These are phyloP conservation scores for Pseudocohnilembus persalinus DNA, from an alignment of 169 alveolate species.

Conservation along the genomic window DNA sequence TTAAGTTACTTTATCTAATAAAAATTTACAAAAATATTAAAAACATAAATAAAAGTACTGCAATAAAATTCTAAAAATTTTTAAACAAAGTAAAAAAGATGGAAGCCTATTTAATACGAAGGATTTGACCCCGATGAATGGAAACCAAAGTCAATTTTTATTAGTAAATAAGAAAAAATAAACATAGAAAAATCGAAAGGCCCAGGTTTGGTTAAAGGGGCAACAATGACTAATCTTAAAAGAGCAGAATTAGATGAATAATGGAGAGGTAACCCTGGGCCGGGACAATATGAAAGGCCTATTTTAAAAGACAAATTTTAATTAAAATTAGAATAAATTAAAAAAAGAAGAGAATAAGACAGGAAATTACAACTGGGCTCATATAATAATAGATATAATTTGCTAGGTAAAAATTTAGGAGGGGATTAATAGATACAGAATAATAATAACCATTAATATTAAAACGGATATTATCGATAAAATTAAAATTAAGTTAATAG, in stretches of 20 bases:
- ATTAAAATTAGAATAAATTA: constrained; percentile 6
- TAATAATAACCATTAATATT: too few species aligned
- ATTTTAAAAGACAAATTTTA: constrained; percentile 5
- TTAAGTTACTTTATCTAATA: neutral
- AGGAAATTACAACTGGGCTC: neutral
- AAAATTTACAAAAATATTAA: too few species aligned
- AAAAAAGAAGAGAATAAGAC: constrained; percentile 26
- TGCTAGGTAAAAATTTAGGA: too few species aligned
- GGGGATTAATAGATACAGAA: too few species aligned
- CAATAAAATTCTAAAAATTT: too few species aligned
- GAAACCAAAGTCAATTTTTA: neutral
- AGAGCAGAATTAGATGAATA: neutral
- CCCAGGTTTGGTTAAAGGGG: neutral
- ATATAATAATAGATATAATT: neutral
- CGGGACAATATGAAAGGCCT: neutral
- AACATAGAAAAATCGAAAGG: neutral
- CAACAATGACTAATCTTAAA: neutral
- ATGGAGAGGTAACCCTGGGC: neutral
- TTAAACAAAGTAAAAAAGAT: neutral
- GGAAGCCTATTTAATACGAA: too few species aligned
- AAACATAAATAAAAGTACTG: too few species aligned
- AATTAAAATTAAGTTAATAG: too few species aligned
- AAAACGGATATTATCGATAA: too few species aligned
- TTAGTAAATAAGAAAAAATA: neutral
- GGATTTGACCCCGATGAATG: neutral